Conservation (phyloP, 495 filamentous ascomycete genomes). For the Bombardia bombarda region DNA sequence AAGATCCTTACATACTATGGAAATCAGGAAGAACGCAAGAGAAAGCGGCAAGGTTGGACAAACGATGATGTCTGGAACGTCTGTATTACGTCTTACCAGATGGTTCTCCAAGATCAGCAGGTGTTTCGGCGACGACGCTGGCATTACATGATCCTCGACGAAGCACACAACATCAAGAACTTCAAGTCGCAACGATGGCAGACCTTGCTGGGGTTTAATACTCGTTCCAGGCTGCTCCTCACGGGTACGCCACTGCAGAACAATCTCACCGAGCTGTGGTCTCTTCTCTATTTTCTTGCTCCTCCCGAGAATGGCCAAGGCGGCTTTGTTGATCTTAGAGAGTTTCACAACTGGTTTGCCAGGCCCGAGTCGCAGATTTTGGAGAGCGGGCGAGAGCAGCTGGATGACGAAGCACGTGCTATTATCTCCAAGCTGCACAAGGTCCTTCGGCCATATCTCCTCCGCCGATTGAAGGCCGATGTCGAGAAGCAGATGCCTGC, state of each 20-base stretch:
- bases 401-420: conserved; percentile 84
- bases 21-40: conserved; percentile 79
- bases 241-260: conserved; percentile 97
- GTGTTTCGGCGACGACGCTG: conserved; percentile 90
- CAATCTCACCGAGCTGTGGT: conserved; percentile 95
- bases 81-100: conserved; percentile 91
- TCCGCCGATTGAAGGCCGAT: conserved; percentile 89
- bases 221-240: conserved; percentile 74
- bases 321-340: conserved; percentile 80
- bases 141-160: conserved; percentile 98
- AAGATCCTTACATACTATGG: conserved; percentile 98
- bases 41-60: conserved; percentile 85
- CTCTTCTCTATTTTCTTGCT: conserved; percentile 90
- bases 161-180: conserved; percentile 99
- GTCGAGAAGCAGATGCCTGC: conserved; percentile 99
- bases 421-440: conserved; percentile 90
- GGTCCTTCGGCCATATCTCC: conserved; percentile 83
- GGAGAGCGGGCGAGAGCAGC: conserved; percentile 83
- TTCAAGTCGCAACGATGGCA: conserved; percentile 97
- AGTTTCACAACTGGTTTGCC: conserved; percentile 91
- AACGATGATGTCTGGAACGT: conserved; percentile 92
- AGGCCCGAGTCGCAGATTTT: conserved; percentile 91
- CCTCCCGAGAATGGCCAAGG: conserved; percentile 79
- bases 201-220: conserved; percentile 83
- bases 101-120: conserved; percentile 86